phyloP scores from a whole-genome alignment of 805 yeast genomes.

The Candida palmyrensis region DNA sequence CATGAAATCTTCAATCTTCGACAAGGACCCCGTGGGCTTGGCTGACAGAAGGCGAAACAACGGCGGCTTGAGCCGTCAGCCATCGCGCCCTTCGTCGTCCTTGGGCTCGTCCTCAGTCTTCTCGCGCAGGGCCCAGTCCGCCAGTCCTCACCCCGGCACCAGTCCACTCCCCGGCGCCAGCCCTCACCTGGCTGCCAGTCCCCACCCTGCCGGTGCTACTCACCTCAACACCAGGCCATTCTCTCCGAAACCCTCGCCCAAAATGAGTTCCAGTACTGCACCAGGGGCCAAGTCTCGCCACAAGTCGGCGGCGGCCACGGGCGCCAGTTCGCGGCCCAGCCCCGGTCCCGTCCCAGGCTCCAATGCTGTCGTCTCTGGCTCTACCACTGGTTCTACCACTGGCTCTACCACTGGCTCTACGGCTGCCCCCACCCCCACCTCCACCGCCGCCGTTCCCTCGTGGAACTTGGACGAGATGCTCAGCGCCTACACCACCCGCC shows the following conservation, averaged over 20 bases:
- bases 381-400: background rate
- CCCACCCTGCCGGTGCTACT: background rate
- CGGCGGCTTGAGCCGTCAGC: too few species aligned
- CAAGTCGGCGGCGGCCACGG: constrained; percentile 1
- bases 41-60: too few species aligned
- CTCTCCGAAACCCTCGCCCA: background rate
- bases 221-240: background rate
- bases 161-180: background rate
- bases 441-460: constrained; percentile 4
- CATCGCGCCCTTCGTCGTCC: background rate
- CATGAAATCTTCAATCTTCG: constrained; percentile 30
- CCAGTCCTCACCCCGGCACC: constrained; percentile 13
- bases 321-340: too few species aligned
- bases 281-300: constrained; percentile 1
- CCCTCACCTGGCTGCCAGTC: constrained; percentile 3
- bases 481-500: constrained; percentile 25
- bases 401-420: background rate
- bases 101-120: background rate
- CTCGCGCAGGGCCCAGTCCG: constrained; percentile 10
- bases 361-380: constrained; percentile 1
- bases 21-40: constrained; percentile 13
- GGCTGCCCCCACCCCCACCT: background rate
- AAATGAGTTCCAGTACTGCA: constrained; percentile 2
- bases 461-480: constrained; percentile 40
- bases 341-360: background rate